Evolutionary conservation across 129 eudicot species (phyloP).

Genomic region (Flaveria brownii): DNA sequence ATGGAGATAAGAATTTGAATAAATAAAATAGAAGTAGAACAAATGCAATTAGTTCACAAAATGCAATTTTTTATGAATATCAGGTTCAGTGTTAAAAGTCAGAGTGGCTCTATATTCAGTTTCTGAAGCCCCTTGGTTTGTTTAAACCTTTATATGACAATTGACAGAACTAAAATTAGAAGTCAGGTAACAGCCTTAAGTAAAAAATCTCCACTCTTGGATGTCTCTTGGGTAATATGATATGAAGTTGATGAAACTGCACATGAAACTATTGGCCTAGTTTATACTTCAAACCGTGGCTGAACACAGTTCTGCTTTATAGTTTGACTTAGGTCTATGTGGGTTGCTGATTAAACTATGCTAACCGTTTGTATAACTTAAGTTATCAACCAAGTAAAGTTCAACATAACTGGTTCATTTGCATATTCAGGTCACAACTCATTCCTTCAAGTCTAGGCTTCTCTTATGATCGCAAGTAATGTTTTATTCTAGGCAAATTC

Average conservation of each 20-base stretch:
- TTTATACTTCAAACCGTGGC: not conserved
- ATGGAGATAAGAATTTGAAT: constrained; percentile 1
- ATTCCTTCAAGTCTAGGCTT: no score
- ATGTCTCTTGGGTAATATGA: not conserved
- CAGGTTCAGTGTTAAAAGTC: not conserved
- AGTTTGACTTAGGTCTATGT: not conserved
- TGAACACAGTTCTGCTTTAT: not conserved
- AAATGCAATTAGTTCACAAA: not conserved
- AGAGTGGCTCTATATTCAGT: not conserved
- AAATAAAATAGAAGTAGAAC: not conserved
- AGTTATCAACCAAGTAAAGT: not conserved
- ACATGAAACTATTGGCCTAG: not conserved
- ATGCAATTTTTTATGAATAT: not conserved
- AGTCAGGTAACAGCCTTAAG: not conserved
- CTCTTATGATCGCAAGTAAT: not conserved
- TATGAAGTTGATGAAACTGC: not conserved
- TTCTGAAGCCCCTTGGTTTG: not conserved
- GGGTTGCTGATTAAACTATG: not conserved
- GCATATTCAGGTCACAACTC: not conserved
- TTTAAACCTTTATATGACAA: not conserved
- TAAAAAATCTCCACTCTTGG: not conserved
- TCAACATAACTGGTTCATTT: not conserved
- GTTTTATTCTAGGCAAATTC: not conserved
- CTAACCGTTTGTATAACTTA: not conserved
- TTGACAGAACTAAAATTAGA: not conserved